Evolutionary conservation across 306 rosid species (phyloP).

Genomic region (Fagus crenata): DNA sequence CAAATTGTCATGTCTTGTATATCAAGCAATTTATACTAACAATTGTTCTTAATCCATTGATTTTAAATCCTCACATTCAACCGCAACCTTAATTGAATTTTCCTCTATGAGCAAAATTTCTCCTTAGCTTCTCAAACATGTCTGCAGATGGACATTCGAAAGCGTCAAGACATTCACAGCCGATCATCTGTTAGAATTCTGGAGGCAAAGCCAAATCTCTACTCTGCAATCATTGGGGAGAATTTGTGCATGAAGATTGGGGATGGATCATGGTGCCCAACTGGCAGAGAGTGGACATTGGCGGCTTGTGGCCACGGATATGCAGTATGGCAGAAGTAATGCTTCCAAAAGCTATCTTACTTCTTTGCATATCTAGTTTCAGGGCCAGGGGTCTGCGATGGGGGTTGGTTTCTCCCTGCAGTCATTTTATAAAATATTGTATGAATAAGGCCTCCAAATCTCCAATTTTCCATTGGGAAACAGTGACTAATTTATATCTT

Average conservation of each 20-base stretch:
- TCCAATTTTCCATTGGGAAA: not conserved
- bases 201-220: constrained; percentile 76
- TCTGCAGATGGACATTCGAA: constrained; percentile 70
- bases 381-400: not conserved
- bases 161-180: constrained; percentile 74
- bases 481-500: not conserved
- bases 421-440: not conserved
- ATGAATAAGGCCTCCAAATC: not conserved
- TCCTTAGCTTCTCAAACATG: constrained; percentile 7
- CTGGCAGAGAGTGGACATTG: constrained; percentile 73
- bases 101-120: constrained; percentile 8
- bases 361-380: not conserved
- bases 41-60: too few species aligned
- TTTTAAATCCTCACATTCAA: too few species aligned
- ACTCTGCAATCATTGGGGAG: constrained; percentile 80
- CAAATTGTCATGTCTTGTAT: too few species aligned
- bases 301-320: constrained; percentile 72
- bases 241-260: constrained; percentile 89
- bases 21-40: too few species aligned
- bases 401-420: not conserved
- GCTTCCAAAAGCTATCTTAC: not conserved
- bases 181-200: constrained; percentile 65
- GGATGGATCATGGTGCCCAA: constrained; percentile 80
- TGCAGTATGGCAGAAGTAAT: constrained; percentile 79
- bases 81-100: not conserved